Evolutionary conservation across 345 rosid genomes (phyloP), one percentile per base, ranked within the genome.

Genomic region (Melastoma malabathricum): DNA sequence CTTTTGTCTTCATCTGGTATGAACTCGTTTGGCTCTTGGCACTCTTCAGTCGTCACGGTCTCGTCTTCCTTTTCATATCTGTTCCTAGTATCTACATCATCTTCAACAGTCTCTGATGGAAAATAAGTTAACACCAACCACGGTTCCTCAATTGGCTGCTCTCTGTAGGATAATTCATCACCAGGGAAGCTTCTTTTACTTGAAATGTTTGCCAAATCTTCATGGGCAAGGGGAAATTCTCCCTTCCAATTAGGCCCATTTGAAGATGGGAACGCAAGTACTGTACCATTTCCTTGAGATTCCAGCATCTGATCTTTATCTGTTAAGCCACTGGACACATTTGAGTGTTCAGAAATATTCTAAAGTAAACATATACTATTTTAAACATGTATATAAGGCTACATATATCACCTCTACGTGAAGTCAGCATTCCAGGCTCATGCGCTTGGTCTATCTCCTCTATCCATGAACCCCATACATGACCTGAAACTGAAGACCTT

Each of bases 251-350:
- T 29, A 29, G 38, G 38, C 38, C 38, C 74, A 53, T 59, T 71
- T 58, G 61, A 57, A 61, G 66, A 65, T 43, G 59, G 66, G 54
- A 59, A 58, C 15, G 80, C 62, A 43, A 62, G 64, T 18, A 51
- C 45, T 18, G 46, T 38, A 62, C 67, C 67, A 54, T 46, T 56
- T 63, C 52, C 69, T 49, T 34, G 46, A 43, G 51, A 58, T 49
- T 74, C 59, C 50, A 38, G 46, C 46, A 43, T 69, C 65, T 54
- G 65, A 46, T 65, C 58, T 64, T 75, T 71, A 90, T 80, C 98
- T 90, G 98, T 79, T 76, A 84, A 90, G 77, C 65, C 79, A 82
- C 98, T 90, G 95, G 79, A 82, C 76, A 63, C 79, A 80, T 82
- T 75, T 86, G 79, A 90, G 96, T 84, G 78, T 82, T 76, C 82